Conservation (phyloP, 2,329 filamentous ascomycete genomes). For the Paecilomyces sp. region DNA sequence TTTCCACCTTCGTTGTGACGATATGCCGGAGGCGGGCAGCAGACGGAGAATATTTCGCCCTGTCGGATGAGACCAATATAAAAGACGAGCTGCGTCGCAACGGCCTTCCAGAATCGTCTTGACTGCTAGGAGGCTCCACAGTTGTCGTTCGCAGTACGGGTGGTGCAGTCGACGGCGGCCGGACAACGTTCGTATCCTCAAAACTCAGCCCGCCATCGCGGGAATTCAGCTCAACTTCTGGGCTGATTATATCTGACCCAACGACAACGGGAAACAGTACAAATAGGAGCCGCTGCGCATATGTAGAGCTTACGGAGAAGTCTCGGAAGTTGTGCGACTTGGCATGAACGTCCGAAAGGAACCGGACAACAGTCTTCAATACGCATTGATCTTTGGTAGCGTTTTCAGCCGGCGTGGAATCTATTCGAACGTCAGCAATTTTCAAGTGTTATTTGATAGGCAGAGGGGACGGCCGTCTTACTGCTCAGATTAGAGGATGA, state of each 20-base stretch:
- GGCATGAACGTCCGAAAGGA: slow-evolving; percentile 70
- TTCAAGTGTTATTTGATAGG: background rate
- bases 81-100: slow-evolving; percentile 83
- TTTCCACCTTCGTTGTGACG: slow-evolving; percentile 51
- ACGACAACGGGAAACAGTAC: slow-evolving; percentile 84
- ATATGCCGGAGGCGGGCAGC: slow-evolving; percentile 57
- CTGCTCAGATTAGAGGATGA: slow-evolving; percentile 8
- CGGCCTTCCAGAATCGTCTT: slow-evolving; percentile 48
- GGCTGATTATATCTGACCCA: slow-evolving; percentile 72
- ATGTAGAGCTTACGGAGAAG: slow-evolving; percentile 72
- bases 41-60: slow-evolving; percentile 50
- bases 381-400: slow-evolving; percentile 56
- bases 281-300: slow-evolving; percentile 69
- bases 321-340: slow-evolving; percentile 73
- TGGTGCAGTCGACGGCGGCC: slow-evolving; percentile 58
- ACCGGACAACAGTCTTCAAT: slow-evolving; percentile 69
- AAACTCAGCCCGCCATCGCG: slow-evolving; percentile 75
- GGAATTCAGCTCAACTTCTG: slow-evolving; percentile 81
- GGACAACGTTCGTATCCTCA: slow-evolving; percentile 75
- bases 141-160: slow-evolving; percentile 70
- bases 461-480: slow-evolving; percentile 1
- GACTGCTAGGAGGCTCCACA: slow-evolving; percentile 44
- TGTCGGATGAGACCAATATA: slow-evolving; percentile 71
- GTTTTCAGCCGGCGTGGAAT: slow-evolving; percentile 24
- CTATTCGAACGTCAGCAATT: slow-evolving; percentile 12